Evolutionary conservation across 176 grass and related monocot genomes (phyloP).

Genomic region (Musa itinerans): DNA sequence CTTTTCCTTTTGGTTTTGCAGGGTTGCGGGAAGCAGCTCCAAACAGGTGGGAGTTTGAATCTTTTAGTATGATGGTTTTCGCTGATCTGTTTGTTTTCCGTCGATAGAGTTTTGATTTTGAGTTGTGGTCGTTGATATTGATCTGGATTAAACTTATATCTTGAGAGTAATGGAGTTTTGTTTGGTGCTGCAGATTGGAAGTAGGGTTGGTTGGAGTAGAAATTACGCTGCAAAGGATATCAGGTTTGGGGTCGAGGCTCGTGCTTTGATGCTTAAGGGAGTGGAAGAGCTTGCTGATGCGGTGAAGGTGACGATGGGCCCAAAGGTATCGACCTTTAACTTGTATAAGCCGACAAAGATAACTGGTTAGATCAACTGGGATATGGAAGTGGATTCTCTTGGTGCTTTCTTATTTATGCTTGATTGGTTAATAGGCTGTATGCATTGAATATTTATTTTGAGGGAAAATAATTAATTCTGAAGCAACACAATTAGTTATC

Average conservation of each 20-base stretch:
- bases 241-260: slow-evolving; percentile 90
- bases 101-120: neutral
- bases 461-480: neutral
- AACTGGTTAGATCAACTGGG: neutral
- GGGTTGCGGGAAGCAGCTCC: slow-evolving; percentile 51
- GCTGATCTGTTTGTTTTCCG: neutral
- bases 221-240: slow-evolving; percentile 97
- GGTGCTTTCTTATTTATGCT: too few relatives aligned
- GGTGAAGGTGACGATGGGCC: slow-evolving; percentile 94
- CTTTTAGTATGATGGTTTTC: neutral
- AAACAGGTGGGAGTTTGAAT: slow-evolving; percentile 43
- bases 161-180: neutral
- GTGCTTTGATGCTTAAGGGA: slow-evolving; percentile 83
- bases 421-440: neutral
- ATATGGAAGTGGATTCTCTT: too few relatives aligned
- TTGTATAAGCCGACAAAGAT: neutral
- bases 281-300: slow-evolving; percentile 94
- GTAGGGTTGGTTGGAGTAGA: slow-evolving; percentile 75
- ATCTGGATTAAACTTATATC: neutral
- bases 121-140: neutral
- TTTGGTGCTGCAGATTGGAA: slow-evolving; percentile 58
- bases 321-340: slow-evolving; percentile 48
- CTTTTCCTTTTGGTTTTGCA: slow-evolving; percentile 18
- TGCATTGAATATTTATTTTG: neutral
- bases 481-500: neutral